phyloP scores from a whole-genome alignment of 2,329 filamentous ascomycete species.

The Periconia macrospinosa region DNA sequence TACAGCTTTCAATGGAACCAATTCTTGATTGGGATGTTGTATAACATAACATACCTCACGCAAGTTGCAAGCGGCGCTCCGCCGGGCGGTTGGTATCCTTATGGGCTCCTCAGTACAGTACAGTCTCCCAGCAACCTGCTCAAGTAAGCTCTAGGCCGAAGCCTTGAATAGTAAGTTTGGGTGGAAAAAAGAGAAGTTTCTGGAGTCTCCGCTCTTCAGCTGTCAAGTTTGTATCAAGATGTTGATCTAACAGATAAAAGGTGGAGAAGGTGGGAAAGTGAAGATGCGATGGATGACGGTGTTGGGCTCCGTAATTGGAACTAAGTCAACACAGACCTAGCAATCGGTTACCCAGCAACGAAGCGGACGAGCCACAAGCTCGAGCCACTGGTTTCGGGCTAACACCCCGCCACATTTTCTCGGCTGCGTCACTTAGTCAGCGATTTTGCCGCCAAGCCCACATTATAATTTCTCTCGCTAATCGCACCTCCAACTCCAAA shows the following conservation, averaged over 20 bases:
- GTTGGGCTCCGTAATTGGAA: slow-evolving; percentile 21
- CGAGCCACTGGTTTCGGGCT: background rate
- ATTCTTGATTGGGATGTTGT: background rate
- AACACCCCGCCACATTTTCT: background rate
- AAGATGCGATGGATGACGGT: slow-evolving; percentile 29
- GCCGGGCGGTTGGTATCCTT: slow-evolving; percentile 65
- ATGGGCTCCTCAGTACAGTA: slow-evolving; percentile 48
- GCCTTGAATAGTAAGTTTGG: slow-evolving; percentile 22
- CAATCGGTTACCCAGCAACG: slow-evolving; percentile 32
- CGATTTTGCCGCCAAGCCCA: slow-evolving; percentile 18
- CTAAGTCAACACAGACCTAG: slow-evolving; percentile 29
- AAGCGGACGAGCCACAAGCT: slow-evolving; percentile 6
- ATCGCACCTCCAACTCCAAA: slow-evolving; percentile 18
- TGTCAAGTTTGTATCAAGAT: background rate
- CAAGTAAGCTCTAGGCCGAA: slow-evolving; percentile 41
- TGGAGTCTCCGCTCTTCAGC: background rate
- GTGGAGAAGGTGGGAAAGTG: slow-evolving; percentile 16
- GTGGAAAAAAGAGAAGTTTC: slow-evolving; percentile 10
- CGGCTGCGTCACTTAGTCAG: slow-evolving; percentile 4
- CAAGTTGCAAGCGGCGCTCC: slow-evolving; percentile 74
- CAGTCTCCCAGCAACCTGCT: slow-evolving; percentile 43
- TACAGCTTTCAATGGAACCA: background rate
- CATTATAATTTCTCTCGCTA: slow-evolving; percentile 20
- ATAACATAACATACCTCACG: slow-evolving; percentile 66
- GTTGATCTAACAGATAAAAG: background rate